Evolutionary conservation across 192 early-diverging fungal species (phyloP).

Genomic region (Podila horticola): DNA sequence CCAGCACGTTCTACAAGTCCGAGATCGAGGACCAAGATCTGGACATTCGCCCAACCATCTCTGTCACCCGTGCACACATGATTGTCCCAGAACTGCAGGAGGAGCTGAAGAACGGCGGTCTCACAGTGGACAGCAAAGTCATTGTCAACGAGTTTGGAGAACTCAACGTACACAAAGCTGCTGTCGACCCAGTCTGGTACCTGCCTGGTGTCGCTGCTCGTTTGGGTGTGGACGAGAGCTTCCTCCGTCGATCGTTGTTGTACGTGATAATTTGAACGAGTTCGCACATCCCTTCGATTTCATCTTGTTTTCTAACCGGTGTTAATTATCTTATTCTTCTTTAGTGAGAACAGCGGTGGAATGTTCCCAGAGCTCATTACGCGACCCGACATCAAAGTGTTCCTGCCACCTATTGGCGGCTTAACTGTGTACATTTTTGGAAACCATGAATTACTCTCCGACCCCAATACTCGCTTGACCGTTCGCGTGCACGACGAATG

Average conservation of each 20-base stretch:
- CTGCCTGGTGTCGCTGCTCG: slow-evolving; percentile 91
- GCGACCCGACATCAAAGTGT: slow-evolving; percentile 92
- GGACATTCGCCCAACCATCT: slow-evolving; percentile 91
- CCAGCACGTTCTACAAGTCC: slow-evolving; percentile 66
- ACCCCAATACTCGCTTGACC: slow-evolving; percentile 85
- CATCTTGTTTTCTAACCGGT: background rate
- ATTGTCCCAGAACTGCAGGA: slow-evolving; percentile 90
- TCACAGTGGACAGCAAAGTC: slow-evolving; percentile 87
- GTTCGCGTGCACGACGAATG: slow-evolving; percentile 97
- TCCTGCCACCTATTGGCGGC: slow-evolving; percentile 95
- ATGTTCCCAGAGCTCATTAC: slow-evolving; percentile 97
- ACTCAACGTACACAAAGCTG: slow-evolving; percentile 90
- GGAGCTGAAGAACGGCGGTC: slow-evolving; percentile 64
- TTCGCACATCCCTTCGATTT: background rate
- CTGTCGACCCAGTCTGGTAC: slow-evolving; percentile 95
- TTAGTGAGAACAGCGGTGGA: slow-evolving; percentile 88
- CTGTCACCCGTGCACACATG: slow-evolving; percentile 96
- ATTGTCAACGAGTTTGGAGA: slow-evolving; percentile 83
- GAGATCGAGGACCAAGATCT: slow-evolving; percentile 72
- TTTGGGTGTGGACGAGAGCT: slow-evolving; percentile 88
- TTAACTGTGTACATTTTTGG: slow-evolving; percentile 95
- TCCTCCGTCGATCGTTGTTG: slow-evolving; percentile 86
- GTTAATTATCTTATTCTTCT: background rate
- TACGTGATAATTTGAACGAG: slow-evolving; percentile 45
- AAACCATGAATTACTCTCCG: slow-evolving; percentile 79